Conservation (phyloP, 2,329 filamentous ascomycete species). For the Phyllosticta citriasiana region DNA sequence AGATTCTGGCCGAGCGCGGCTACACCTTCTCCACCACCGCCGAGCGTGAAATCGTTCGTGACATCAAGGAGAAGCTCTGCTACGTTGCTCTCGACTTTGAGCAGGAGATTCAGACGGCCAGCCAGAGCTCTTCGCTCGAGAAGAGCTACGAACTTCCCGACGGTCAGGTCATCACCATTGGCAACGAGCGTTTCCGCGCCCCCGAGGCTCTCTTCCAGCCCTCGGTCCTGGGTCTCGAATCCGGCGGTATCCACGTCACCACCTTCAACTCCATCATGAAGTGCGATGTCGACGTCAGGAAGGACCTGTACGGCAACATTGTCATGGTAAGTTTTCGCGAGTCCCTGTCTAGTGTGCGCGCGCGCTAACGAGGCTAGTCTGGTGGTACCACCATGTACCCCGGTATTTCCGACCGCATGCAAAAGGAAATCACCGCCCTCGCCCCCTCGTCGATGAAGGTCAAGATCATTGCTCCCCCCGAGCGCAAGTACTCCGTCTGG, state of each 20-base stretch:
- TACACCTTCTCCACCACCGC: slow-evolving; percentile 99
- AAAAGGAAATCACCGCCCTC: slow-evolving; percentile 99
- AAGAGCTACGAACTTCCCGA: slow-evolving; percentile 99
- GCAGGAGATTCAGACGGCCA: slow-evolving; percentile 99
- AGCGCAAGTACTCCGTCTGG: slow-evolving; percentile 99
- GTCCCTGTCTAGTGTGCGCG: background rate
- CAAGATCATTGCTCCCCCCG: slow-evolving; percentile 99
- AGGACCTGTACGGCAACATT: slow-evolving; percentile 99
- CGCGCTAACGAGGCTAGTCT: slow-evolving; percentile 54
- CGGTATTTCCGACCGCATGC: slow-evolving; percentile 99
- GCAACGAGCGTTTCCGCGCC: slow-evolving; percentile 99
- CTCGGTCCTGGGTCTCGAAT: slow-evolving; percentile 94
- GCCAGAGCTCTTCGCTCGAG: slow-evolving; percentile 97
- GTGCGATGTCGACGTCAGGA: slow-evolving; percentile 99
- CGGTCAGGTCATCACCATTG: slow-evolving; percentile 99
- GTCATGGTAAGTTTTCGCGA: slow-evolving; percentile 73
- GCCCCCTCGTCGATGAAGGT: slow-evolving; percentile 99
- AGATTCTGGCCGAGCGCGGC: slow-evolving; percentile 98
- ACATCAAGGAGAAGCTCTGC: slow-evolving; percentile 99
- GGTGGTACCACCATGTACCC: slow-evolving; percentile 99
- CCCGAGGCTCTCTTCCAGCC: slow-evolving; percentile 99
- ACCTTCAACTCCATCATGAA: slow-evolving; percentile 99
- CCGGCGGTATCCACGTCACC: slow-evolving; percentile 97
- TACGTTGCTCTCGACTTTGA: slow-evolving; percentile 99
- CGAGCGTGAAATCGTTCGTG: slow-evolving; percentile 99